Evolutionary conservation across 1,139 yeast genomes (phyloP).

Genomic region (Kurtzmaniella natalensis): DNA sequence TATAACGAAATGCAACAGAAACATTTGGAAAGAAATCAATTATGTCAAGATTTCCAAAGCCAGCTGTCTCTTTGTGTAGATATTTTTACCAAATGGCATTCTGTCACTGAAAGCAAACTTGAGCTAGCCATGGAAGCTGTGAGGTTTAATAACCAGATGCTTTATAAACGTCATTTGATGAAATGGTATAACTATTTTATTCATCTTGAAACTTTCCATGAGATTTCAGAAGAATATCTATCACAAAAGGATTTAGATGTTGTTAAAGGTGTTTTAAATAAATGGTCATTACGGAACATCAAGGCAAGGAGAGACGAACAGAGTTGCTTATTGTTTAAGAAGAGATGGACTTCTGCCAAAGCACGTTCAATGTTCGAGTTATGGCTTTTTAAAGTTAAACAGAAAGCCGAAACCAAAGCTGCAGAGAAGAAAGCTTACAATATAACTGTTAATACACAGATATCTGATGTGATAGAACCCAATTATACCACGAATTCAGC

Average conservation of each 20-base stretch:
- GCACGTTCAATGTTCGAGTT: constrained; percentile 31
- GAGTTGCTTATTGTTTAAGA: constrained; percentile 31
- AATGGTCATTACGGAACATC: constrained; percentile 38
- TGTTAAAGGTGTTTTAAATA: constrained; percentile 24
- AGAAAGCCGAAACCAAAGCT: constrained; percentile 5
- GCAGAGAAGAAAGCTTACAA: too few species aligned
- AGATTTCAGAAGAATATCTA: constrained; percentile 25
- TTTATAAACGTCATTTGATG: constrained; percentile 25
- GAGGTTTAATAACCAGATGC: constrained; percentile 19
- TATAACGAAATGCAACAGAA: constrained; percentile 14
- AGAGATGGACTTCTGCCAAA: constrained; percentile 29
- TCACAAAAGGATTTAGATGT: constrained; percentile 25
- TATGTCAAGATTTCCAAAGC: constrained; percentile 12
- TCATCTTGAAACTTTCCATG: constrained; percentile 19
- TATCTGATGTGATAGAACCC: constrained; percentile 11
- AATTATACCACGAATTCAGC: constrained; percentile 14
- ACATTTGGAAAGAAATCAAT: constrained; percentile 12
- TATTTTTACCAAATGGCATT: constrained; percentile 15
- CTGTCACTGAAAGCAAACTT: constrained; percentile 6
- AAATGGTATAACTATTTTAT: constrained; percentile 33
- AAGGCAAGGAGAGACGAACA: constrained; percentile 32
- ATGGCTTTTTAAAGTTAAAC: constrained; percentile 26
- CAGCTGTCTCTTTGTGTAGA: constrained; percentile 9
- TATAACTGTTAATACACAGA: too few species aligned
- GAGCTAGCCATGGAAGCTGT: constrained; percentile 12